Percentiles rank a stretch among this genome's conserved stretches.
Conservation (phyloP, 1,139 yeast genomes). For the Suhomyces panamericanus region DNA sequence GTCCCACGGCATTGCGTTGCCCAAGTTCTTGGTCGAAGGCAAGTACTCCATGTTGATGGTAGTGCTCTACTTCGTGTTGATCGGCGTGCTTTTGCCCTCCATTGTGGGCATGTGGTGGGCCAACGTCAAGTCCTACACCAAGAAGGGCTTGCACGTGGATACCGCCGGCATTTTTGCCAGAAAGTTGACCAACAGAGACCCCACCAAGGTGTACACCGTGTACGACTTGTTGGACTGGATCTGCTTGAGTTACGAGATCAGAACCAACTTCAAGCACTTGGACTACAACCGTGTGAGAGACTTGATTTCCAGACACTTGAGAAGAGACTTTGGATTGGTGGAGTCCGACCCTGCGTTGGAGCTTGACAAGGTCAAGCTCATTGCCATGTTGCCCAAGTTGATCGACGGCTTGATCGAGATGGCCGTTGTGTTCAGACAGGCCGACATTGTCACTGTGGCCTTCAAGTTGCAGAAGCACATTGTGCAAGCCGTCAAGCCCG, state of each 20-base stretch:
- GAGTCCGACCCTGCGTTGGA: conserved; percentile 28
- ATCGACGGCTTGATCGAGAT: conserved; percentile 77
- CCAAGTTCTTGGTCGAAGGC: conserved; percentile 87
- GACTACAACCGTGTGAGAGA: conserved; percentile 48
- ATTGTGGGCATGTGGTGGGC: conserved; percentile 91
- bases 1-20: conserved; percentile 96
- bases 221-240: conserved; percentile 62
- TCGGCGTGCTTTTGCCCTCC: conserved; percentile 77
- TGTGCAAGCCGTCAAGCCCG: conserved; percentile 72
- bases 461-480: conserved; percentile 71
- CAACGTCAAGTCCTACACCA: conserved; percentile 76
- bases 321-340: conserved; percentile 42
- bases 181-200: conserved; percentile 69
- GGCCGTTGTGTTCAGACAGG: conserved; percentile 74
- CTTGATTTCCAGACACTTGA: conserved; percentile 57
- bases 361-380: conserved; percentile 52
- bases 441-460: conserved; percentile 61
- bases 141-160: conserved; percentile 75
- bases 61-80: conserved; percentile 61
- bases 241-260: conserved; percentile 63
- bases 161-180: conserved; percentile 77
- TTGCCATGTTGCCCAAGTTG: conserved; percentile 64
- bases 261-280: conserved; percentile 39
- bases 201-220: conserved; percentile 67
- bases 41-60: conserved; percentile 69